Percentiles rank a stretch among this genome's conserved stretches.
Conservation (phyloP, 805 yeast genomes). For the Lipomyces yamadae region DNA sequence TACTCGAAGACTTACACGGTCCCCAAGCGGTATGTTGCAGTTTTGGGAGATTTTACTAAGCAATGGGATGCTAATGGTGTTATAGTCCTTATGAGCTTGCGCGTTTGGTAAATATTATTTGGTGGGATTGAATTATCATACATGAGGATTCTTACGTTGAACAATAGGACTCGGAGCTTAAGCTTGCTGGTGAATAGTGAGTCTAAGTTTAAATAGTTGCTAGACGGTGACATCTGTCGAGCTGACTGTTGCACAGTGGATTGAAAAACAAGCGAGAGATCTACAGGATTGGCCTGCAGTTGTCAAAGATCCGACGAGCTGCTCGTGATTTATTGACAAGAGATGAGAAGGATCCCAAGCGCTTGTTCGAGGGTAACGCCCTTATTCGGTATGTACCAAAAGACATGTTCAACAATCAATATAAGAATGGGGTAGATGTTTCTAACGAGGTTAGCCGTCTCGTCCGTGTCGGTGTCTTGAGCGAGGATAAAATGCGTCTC, state of each 20-base stretch:
- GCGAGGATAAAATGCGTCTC: conserved; percentile 99
- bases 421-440: not conserved
- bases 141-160: conserved; percentile 2
- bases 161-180: conserved; percentile 84
- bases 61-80: not conserved
- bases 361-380: conserved; percentile 99
- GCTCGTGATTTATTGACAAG: conserved; percentile 99
- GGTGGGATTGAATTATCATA: not conserved
- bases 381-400: conserved; percentile 67
- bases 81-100: conserved; percentile 90
- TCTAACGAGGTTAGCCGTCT: conserved; percentile 61
- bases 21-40: conserved; percentile 72
- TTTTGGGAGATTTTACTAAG: not conserved
- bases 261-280: conserved; percentile 99
- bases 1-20: conserved; percentile 99
- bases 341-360: conserved; percentile 99
- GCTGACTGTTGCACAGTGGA: conserved; percentile 57
- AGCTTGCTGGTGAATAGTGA: conserved; percentile 93
- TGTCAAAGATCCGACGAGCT: conserved; percentile 99
- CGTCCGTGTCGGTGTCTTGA: conserved; percentile 97
- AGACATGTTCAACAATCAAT: not conserved
- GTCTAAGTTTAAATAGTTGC: not conserved
- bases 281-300: conserved; percentile 99
- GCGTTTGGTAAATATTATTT: conserved; percentile 62
- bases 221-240: not conserved